Evolutionary conservation across 2,329 filamentous ascomycete genomes (phyloP), one percentile per base, ranked within the genome.

Genomic region (Penicillium sp.): DNA sequence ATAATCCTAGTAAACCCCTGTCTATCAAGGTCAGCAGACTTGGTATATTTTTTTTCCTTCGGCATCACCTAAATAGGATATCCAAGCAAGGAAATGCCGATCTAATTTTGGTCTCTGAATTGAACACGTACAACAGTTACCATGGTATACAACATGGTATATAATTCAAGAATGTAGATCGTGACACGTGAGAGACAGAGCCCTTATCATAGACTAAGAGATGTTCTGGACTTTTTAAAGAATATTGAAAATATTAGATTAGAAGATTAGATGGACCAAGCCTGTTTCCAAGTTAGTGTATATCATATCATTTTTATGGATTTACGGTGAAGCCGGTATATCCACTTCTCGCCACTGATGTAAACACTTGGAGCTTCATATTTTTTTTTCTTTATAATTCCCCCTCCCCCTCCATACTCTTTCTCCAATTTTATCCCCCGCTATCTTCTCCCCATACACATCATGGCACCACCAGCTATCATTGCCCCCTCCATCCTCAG

Each of bases 401-500:
- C 47, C 43, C 16, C 25, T 19, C 19, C 31, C 43, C 37, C 53
- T 48, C 47, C 38, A 43, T 31, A 10, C 10, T 43, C 19, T 35
- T 35, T 16, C 12, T 16, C 37, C 17, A 42, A 33, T 33, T 30
- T 9, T 41, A 5, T 33, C 33, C 33, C 28, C 28, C 42, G 7
- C 43, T 28, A 22, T 48, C 14, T 22, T 17, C 22, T 38, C 37
- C n/a, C 43, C 33, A 50, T 40, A 50, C 14, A 38, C 41, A 53
- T 42, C 45, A 48, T 97, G 93, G 81, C 90, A 55, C 94, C 93
- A 25, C 86, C 88, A 60, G 89, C 94, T 45, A 97, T 99, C 74
- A 96, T 99, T 68, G 93, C 93, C 16, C 94, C 94, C 30, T 97
- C 93, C n/a, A 97, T 99, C 67, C 87, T 99, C 58, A 95, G 92